Evolutionary conservation across 306 rosid species (phyloP), one percentile per base, ranked within the genome.

Genomic region (Styphnolobium japonicum): DNA sequence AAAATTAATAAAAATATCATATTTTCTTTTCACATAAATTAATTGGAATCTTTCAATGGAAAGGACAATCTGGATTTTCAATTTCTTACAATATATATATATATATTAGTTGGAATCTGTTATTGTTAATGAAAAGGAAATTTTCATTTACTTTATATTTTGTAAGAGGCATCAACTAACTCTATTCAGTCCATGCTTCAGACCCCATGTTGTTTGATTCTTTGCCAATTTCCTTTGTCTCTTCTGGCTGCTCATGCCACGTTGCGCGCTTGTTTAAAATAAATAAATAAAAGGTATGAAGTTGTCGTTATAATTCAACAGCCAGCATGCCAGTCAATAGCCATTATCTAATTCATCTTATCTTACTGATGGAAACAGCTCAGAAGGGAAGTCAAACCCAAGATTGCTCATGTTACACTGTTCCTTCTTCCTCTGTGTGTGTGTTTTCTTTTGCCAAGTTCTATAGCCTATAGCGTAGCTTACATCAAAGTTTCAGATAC

Each of bases 311-410:
- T 34, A 62, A 62, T 62, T 62, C 43, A 62, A 63, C 63, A 62
- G 25, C 33, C 39, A 25, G 19, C 37, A 40, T 74, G 81, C 84
- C 81, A 84, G 77, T 75, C 27, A 67, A 67, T 64, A 40, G 4
- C 71, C 80, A 83, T 55, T 65, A 33, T 23, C 65, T 83, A 45
- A 53, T 62, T 11, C 43, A 29, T 68, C 63, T 40, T 15, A 74
- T 75, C 64, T 46, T 67, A 25, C 9, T 72, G 29, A 11, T 45
- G 29, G 19, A n/a, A 75, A 76, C 82, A 84, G 71, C 84, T 80
- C 84, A 79, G 43, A 52, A 61, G 74, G 74, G 71, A 68, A 75
- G 82, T 84, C 76, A 75, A 80, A 69, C 80, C 82, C 69, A 67
- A 58, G 4, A 77, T 49, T 52, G 15, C 56, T 65, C 68, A 65